Evolutionary conservation across 208 protist species (phyloP), one percentile per base, ranked within the genome.

Genomic region (Spongospora subterranea): DNA sequence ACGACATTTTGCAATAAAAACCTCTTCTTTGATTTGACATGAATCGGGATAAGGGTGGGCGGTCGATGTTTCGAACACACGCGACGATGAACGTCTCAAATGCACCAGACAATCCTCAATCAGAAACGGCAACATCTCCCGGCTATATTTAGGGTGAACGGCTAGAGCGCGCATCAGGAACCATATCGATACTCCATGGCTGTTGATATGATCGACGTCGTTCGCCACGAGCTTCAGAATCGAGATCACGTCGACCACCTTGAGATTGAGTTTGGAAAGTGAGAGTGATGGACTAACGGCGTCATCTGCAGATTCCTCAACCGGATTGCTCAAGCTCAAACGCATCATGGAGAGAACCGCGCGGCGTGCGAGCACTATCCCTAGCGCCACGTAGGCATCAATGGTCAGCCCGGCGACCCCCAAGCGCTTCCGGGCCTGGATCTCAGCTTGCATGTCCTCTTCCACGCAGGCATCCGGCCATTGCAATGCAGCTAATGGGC

Each of bases 191-290:
- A 6, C 71, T 35, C 71, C 71, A 35, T 82, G 71, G 35, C 6
- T 82, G n/a, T 43, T 39, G 6, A 6, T 35, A 20, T 35, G 17
- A 6, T 6, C 17, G n/a, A 82, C 40, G n/a, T 82, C 71, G 35
- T 82, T 82, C 40, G 71, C 71, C 40, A 82, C n/a, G 17, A 82
- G n/a, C n/a, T 82, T 82, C 35, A 82, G n/a, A 43, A 82, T 82
- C 17, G 71, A 82, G 35, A 82, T 82, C 6, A 82, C 71, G n/a
- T 82, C 71, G 71, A 35, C 35, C n/a, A 82, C 71, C 35, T 82
- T 82, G 6, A 82, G 40, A 35, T 82, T 82, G 17, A 82, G n/a
- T 20, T 82, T 6, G 35, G 71, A 6, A 20, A 82, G n/a, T 40
- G 71, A 45, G 6, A 82, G n/a, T 29, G 54, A 65, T 17, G 54